phyloP scores from a whole-genome alignment of 148 eudicot genomes.

The Limonium bicolor region DNA sequence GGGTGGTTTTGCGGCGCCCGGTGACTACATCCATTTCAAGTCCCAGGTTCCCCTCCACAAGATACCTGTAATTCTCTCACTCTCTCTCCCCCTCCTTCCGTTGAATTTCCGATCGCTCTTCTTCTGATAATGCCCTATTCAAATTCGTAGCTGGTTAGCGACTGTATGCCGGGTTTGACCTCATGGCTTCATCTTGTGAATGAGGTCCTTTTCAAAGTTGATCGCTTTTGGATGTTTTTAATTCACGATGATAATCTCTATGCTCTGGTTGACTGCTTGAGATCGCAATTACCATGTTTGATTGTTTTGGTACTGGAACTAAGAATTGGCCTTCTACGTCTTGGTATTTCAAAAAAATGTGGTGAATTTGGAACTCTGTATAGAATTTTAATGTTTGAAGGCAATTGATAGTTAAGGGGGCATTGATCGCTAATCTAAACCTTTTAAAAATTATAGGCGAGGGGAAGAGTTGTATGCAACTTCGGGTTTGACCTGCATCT shows the following conservation, averaged over 20 bases:
- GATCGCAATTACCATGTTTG: background rate
- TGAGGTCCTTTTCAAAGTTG: slow-evolving; percentile 5
- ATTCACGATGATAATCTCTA: background rate
- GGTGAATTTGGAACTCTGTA: too few species aligned
- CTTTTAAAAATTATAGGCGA: too few species aligned
- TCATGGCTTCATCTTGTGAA: background rate
- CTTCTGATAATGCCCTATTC: background rate
- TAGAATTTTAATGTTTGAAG: too few species aligned
- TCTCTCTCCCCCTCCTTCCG: background rate
- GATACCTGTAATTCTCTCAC: slow-evolving; percentile 60
- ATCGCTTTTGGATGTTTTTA: too few species aligned
- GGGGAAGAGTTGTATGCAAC: too few species aligned
- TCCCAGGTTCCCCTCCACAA: slow-evolving; percentile 97
- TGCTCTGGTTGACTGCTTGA: background rate
- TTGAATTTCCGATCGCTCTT: background rate
- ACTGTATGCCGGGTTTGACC: slow-evolving; percentile 5
- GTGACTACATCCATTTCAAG: slow-evolving; percentile 95
- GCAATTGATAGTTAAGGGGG: too few species aligned
- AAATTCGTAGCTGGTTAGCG: background rate
- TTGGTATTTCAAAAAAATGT: too few species aligned
- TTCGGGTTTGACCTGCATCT: too few species aligned
- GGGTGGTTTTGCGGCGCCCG: slow-evolving; percentile 63
- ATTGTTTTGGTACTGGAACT: background rate
- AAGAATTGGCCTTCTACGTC: background rate
- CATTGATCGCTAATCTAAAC: too few species aligned